Percentiles rank a stretch among this genome's conserved stretches.
Conservation (phyloP, 2,329 filamentous ascomycete species). For the Oidium heveae region DNA sequence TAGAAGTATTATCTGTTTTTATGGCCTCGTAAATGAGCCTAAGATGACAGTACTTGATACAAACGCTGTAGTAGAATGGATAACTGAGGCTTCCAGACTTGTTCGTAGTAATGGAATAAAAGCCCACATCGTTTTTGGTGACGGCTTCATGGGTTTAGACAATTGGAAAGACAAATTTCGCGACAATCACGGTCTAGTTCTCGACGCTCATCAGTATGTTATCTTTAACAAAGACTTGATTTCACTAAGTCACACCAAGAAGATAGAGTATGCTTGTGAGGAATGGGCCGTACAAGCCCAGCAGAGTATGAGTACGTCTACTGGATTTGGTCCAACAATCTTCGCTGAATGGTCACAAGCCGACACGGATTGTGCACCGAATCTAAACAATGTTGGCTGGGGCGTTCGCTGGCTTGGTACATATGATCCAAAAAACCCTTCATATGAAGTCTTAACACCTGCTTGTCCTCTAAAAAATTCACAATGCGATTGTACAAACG, state of each 20-base stretch:
- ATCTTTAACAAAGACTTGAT: slow-evolving; percentile 88
- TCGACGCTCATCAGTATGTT: slow-evolving; percentile 94
- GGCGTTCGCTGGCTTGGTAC: slow-evolving; percentile 86
- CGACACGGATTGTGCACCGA: slow-evolving; percentile 73
- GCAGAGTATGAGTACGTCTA: slow-evolving; percentile 15
- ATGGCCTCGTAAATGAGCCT: slow-evolving; percentile 85
- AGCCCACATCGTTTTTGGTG: slow-evolving; percentile 58
- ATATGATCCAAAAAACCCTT: slow-evolving; percentile 20
- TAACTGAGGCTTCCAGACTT: slow-evolving; percentile 40
- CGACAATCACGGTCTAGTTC: slow-evolving; percentile 38
- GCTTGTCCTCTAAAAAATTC: slow-evolving; percentile 45
- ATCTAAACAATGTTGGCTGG: slow-evolving; percentile 70
- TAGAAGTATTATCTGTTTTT: slow-evolving; percentile 73
- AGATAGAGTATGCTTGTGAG: slow-evolving; percentile 62
- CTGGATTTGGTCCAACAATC: slow-evolving; percentile 76
- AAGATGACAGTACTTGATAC: slow-evolving; percentile 49
- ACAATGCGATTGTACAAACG: slow-evolving; percentile 45
- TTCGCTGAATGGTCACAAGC: slow-evolving; percentile 96
- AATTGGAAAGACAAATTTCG: slow-evolving; percentile 76
- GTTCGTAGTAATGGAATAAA: slow-evolving; percentile 55
- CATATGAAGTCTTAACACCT: slow-evolving; percentile 24
- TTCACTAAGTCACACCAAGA: slow-evolving; percentile 51
- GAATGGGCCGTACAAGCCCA: slow-evolving; percentile 29
- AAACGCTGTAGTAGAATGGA: slow-evolving; percentile 51
- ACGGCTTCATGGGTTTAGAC: slow-evolving; percentile 74